A percentile compares a stretch with the other conserved stretches of the same genome.
Evolutionary conservation across 345 rosid species (phyloP).

Genomic region (Mallotus nudiflorus): DNA sequence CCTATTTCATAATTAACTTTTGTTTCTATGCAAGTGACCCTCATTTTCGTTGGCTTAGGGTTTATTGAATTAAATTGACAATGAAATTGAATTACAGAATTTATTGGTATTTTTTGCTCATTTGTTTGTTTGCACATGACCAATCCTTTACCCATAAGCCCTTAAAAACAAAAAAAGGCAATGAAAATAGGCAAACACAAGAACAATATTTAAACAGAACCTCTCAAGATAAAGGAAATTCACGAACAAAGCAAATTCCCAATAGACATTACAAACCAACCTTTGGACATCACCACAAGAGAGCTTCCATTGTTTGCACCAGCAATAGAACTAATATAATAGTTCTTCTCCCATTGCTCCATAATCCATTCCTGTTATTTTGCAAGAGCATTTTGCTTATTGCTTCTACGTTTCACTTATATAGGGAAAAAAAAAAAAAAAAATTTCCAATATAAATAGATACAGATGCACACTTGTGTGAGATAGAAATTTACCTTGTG

Average conservation of each 20-base stretch:
- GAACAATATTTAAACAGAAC: not conserved
- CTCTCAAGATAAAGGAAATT: not conserved
- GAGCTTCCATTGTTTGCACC: conserved; percentile 39
- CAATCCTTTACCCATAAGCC: not conserved
- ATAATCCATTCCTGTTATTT: conserved; percentile 37
- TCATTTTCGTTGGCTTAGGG: not conserved
- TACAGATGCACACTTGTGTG: not conserved
- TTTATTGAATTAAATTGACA: not conserved
- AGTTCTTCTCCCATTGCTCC: conserved; percentile 43
- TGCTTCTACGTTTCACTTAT: not conserved
- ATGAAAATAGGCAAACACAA: not conserved
- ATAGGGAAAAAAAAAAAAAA: not conserved
- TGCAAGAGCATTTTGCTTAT: not conserved
- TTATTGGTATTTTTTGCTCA: not conserved
- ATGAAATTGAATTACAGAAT: not conserved
- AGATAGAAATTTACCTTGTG: conserved; percentile 27
- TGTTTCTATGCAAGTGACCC: not conserved
- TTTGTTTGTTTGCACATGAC: not conserved
- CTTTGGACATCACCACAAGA: conserved; percentile 41
- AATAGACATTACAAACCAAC: conserved; percentile 1
- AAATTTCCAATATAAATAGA: not conserved
- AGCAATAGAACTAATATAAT: conserved; percentile 36
- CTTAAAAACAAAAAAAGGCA: not conserved
- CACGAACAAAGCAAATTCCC: not conserved
- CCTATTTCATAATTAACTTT: not conserved